Evolutionary conservation across 1,284 basidiomycete genomes (phyloP).

Genomic region (Meripilus lineatus): DNA sequence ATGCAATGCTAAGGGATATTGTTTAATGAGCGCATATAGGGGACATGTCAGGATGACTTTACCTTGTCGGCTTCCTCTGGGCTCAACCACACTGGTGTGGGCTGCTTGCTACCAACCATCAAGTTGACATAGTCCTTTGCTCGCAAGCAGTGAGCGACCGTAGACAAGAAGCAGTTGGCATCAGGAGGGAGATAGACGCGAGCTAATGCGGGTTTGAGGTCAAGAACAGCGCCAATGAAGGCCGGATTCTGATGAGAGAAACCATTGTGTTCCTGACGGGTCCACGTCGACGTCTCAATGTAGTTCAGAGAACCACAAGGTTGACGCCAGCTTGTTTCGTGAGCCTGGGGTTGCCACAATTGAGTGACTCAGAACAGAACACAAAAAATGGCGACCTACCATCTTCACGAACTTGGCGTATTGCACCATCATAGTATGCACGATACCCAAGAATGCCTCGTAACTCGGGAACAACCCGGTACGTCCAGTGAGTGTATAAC

Average conservation of each 20-base stretch:
- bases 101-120: constrained; percentile 85
- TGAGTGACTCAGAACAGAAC: neutral
- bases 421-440: constrained; percentile 79
- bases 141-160: constrained; percentile 76
- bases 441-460: constrained; percentile 81
- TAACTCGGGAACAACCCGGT: constrained; percentile 86
- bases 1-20: constrained; percentile 59
- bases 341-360: constrained; percentile 26
- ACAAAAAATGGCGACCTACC: constrained; percentile 25
- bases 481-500: constrained; percentile 79
- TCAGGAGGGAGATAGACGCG: constrained; percentile 90
- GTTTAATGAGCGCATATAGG: neutral
- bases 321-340: constrained; percentile 75
- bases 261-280: constrained; percentile 75
- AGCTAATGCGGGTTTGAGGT: constrained; percentile 68
- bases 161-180: constrained; percentile 79
- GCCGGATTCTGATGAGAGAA: constrained; percentile 86
- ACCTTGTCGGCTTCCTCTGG: constrained; percentile 61
- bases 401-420: constrained; percentile 86
- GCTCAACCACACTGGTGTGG: constrained; percentile 64
- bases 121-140: constrained; percentile 84
- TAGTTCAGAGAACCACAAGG: constrained; percentile 78
- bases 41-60: constrained; percentile 12
- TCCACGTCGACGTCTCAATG: constrained; percentile 83
- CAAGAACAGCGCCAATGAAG: constrained; percentile 80